Base-by-base conservation (phyloP, 306 rosid genomes). In the Argentina anserina region DNA sequence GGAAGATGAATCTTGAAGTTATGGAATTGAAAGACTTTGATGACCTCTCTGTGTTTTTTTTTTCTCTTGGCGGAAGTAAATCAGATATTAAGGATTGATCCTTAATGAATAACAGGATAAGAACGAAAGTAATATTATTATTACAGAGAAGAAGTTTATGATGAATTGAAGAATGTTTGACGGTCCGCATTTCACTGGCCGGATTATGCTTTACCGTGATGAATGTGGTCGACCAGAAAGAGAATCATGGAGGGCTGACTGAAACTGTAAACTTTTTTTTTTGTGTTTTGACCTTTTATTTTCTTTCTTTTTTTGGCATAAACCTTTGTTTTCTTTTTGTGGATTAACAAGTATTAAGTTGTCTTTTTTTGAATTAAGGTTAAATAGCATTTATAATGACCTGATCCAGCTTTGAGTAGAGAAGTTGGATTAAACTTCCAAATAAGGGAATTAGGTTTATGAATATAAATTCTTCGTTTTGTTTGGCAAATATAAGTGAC, bases 1-100 rank as follows among this genome's bases (percentile, higher is more conserved):
- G 75, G 59, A 79, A 73, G 67, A 74, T 47, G 69, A 81, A 81
- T 79, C 71, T 79, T 46, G 39, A 77, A 66, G 80, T 31, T 20
- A 80, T 23, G 65, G 65, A 80, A 62, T 81, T 58, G 52, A 42
- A 46, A 73, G 71, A 85, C 43, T 41, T 28, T 47, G 78, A 87
- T 68, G n/a, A 46, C 52, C 52, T 15, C 56, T 49, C 12, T 52
- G 5, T 53, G 2, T 53, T 1, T 9, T 3, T 53, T 8, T 53
- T 1, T 9, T 3, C 28, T 55, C 61, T 25, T 34, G 2, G 36
- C 6, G 10, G 36, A 33, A 9, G 43, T 18, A 18, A 63, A 63
- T 34, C 56, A 49, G 56, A 53, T 53, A 29, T 21, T 1, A 11
- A 53, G 60, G 9, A 52, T 33, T 39, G 26, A 65, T 65, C 17